A percentile compares a stretch with the other conserved stretches of the same genome.
phyloP scores from a whole-genome alignment of 805 yeast genomes.

The Lipomyces orientalis region DNA sequence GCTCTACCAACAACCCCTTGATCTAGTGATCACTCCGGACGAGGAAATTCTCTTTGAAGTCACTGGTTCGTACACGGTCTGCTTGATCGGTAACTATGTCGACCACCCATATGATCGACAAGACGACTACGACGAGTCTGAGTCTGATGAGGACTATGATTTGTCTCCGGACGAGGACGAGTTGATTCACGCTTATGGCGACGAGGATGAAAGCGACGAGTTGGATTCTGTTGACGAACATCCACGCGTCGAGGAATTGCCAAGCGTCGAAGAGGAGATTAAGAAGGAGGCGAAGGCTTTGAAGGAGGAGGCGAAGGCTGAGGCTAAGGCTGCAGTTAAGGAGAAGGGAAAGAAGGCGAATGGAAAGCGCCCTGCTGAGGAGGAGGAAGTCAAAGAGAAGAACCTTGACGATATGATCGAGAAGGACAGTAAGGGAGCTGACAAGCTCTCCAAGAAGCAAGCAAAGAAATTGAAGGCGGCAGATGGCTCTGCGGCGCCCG shows the following conservation, averaged over 20 bases:
- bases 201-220: conserved; percentile 46
- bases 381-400: conserved; percentile 26
- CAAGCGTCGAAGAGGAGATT: conserved; percentile 45
- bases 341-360: conserved; percentile 21
- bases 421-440: conserved; percentile 25
- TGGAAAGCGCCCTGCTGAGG: conserved; percentile 39
- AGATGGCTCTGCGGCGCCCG: conserved; percentile 33
- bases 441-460: conserved; percentile 38
- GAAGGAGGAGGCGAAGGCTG: conserved; percentile 43
- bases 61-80: conserved; percentile 93
- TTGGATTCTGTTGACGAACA: conserved; percentile 50
- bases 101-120: conserved; percentile 88
- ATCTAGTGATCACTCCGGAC: conserved; percentile 86
- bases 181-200: conserved; percentile 39
- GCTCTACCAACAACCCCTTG: conserved; percentile 79
- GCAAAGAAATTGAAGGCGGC: conserved; percentile 38
- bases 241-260: conserved; percentile 48
- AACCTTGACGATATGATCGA: conserved; percentile 35
- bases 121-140: conserved; percentile 43
- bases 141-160: conserved; percentile 43
- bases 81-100: conserved; percentile 92
- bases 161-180: conserved; percentile 43
- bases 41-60: conserved; percentile 95
- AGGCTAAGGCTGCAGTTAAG: conserved; percentile 22
- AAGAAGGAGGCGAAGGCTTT: conserved; percentile 47